Base-by-base conservation (phyloP, 2,329 filamentous ascomycete genomes). In the Penicillium sp. region DNA sequence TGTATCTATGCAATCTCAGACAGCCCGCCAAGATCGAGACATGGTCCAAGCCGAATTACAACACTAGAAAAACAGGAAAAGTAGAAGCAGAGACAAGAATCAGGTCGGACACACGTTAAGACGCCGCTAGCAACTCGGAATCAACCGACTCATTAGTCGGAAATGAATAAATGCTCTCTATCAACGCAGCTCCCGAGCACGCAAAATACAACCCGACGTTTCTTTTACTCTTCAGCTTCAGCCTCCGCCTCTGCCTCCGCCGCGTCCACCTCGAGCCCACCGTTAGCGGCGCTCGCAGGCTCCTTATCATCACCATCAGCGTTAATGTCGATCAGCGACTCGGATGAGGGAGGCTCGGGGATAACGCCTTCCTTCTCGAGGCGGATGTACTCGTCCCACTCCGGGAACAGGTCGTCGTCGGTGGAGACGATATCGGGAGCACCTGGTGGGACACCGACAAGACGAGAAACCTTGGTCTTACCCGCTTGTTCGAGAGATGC, bases 331-430 rank as follows among this genome's bases (percentile, higher is more conserved):
- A 72, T 69, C 47, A 73, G 51, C 40, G 64, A 63, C 36, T 59
- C 62, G 29, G 65, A 62, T 14, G 60, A 57, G 45, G 64, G 53
- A 41, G 60, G 56, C 58, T 71, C 48, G 51, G 66, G 42, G 50
- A 68, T 61, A 3, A 73, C 75, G 3, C 86, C 85, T 55, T 89
- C 83, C 43, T 77, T 79, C 72, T 97, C 93, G 47, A 95, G 63
- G 59, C 78, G 77, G 54, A 97, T 63, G 74, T 87, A 96, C 66
- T 93, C 85, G 4, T 95, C 86, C 93, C 93, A 98, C 59, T 96
- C 88, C 0, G 91, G 91, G 71, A 98, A 98, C 54, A 98, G 77
- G 2, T 94, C 90, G 27, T 85, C 85, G 45, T 81, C 78, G 5
- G 73, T 71, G 10, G 53, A 48, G n/a, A 50, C 42, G 23, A 57